A percentile compares a stretch with the other conserved stretches of the same genome.
Evolutionary conservation across 2,329 filamentous ascomycete species (phyloP).

Genomic region (Coniochaeta sp.): DNA sequence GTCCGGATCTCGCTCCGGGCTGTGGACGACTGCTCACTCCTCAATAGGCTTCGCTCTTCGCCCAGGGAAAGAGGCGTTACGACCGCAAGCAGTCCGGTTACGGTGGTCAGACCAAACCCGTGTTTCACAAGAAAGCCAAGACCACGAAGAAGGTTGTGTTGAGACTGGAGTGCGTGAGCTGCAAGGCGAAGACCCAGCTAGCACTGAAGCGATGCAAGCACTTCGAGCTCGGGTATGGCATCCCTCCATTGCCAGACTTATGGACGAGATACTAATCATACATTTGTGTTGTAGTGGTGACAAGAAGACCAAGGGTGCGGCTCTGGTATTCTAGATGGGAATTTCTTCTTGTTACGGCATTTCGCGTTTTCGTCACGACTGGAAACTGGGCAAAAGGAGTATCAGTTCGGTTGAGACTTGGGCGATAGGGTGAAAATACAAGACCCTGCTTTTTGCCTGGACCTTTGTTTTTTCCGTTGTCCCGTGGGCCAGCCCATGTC

Average conservation of each 20-base stretch:
- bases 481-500: not conserved
- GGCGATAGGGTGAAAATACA: slow-evolving; percentile 1
- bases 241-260: slow-evolving; percentile 2
- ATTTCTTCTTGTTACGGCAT: slow-evolving; percentile 1
- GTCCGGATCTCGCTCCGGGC: not conserved
- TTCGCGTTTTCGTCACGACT: slow-evolving; percentile 1
- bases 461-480: not conserved
- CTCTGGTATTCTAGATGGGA: slow-evolving; percentile 86
- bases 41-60: slow-evolving; percentile 23
- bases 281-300: slow-evolving; percentile 65
- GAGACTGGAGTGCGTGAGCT: slow-evolving; percentile 92
- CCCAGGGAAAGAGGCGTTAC: slow-evolving; percentile 98
- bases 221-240: slow-evolving; percentile 94
- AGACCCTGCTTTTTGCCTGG: not conserved
- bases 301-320: slow-evolving; percentile 99
- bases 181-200: slow-evolving; percentile 98
- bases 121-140: slow-evolving; percentile 99
- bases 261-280: not conserved
- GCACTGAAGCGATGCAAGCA: slow-evolving; percentile 99
- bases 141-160: slow-evolving; percentile 99
- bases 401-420: slow-evolving; percentile 1
- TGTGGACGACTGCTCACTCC: not conserved
- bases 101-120: slow-evolving; percentile 99
- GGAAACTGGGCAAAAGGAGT: slow-evolving; percentile 3
- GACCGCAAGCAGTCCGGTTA: slow-evolving; percentile 99